phyloP scores from a whole-genome alignment of 2,329 filamentous ascomycete genomes.

The Aspergillus intermedius region DNA sequence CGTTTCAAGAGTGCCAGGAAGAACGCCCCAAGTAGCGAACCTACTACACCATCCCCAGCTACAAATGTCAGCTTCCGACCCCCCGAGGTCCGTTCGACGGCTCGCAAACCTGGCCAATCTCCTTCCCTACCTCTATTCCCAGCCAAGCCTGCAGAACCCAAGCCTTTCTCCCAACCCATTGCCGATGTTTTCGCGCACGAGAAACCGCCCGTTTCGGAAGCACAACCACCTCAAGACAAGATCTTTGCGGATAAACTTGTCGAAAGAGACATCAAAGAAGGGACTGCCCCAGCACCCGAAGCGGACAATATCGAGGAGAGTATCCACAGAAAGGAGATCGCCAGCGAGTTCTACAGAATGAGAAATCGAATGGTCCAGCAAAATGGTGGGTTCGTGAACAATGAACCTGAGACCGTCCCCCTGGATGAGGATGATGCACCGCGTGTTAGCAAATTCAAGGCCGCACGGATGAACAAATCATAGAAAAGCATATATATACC shows the following conservation, averaged over 20 bases:
- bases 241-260: slow-evolving; percentile 55
- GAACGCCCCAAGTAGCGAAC: neutral
- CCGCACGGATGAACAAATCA: slow-evolving; percentile 33
- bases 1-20: slow-evolving; percentile 38
- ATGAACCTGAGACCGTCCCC: slow-evolving; percentile 60
- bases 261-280: slow-evolving; percentile 41
- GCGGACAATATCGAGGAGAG: slow-evolving; percentile 66
- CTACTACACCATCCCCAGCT: slow-evolving; percentile 6
- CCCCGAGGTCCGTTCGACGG: slow-evolving; percentile 12
- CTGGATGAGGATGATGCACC: slow-evolving; percentile 54
- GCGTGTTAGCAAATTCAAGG: slow-evolving; percentile 43
- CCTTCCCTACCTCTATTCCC: slow-evolving; percentile 31
- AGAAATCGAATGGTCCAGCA: slow-evolving; percentile 77
- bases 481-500: slow-evolving; percentile 4
- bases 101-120: slow-evolving; percentile 18
- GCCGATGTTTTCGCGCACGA: slow-evolving; percentile 12
- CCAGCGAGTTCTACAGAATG: slow-evolving; percentile 73
- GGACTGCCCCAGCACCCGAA: slow-evolving; percentile 33
- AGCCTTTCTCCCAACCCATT: slow-evolving; percentile 35
- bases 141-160: slow-evolving; percentile 29
- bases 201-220: slow-evolving; percentile 9
- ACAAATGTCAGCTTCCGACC: slow-evolving; percentile 11
- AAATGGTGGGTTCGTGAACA: slow-evolving; percentile 72
- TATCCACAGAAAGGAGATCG: slow-evolving; percentile 68
- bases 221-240: slow-evolving; percentile 37